A percentile compares a stretch with the other conserved stretches of the same genome.
Evolutionary conservation across 192 early-diverging fungal species (phyloP).

Genomic region (Chytriomyces sp.): DNA sequence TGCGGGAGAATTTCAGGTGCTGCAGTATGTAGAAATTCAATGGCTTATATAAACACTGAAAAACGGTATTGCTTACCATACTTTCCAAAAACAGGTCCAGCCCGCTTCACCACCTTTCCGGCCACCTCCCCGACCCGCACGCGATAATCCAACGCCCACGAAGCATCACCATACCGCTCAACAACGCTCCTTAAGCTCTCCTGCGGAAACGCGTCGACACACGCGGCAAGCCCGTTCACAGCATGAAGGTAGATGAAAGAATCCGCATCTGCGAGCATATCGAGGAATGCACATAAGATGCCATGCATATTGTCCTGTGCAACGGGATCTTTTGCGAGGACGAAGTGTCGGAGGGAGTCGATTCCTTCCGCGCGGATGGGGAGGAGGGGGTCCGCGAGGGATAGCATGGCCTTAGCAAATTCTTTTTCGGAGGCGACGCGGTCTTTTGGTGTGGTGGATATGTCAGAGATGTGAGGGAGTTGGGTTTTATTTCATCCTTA

Average conservation of each 20-base stretch:
- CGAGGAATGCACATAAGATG: slow-evolving; percentile 75
- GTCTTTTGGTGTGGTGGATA: no score
- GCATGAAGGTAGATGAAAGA: slow-evolving; percentile 94
- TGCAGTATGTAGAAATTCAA: not conserved
- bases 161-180: slow-evolving; percentile 59
- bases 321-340: slow-evolving; percentile 67
- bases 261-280: slow-evolving; percentile 76
- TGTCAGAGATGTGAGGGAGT: not conserved
- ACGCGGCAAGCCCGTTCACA: slow-evolving; percentile 78
- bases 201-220: slow-evolving; percentile 80
- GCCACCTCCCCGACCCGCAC: slow-evolving; percentile 87
- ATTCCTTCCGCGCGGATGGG: slow-evolving; percentile 90
- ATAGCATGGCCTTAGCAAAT: slow-evolving; percentile 76
- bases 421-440: slow-evolving; percentile 50
- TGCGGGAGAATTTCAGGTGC: slow-evolving; percentile 36
- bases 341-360: slow-evolving; percentile 77
- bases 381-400: slow-evolving; percentile 73
- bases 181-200: slow-evolving; percentile 70
- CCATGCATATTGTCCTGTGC: slow-evolving; percentile 62
- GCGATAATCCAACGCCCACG: slow-evolving; percentile 64
- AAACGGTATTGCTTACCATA: slow-evolving; percentile 61
- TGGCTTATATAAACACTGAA: slow-evolving; percentile 1
- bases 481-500: slow-evolving; percentile 1
- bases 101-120: slow-evolving; percentile 79
- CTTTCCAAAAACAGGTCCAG: slow-evolving; percentile 77